Base-by-base conservation (phyloP, 1,284 basidiomycete genomes). In the Moniliella sp. region DNA sequence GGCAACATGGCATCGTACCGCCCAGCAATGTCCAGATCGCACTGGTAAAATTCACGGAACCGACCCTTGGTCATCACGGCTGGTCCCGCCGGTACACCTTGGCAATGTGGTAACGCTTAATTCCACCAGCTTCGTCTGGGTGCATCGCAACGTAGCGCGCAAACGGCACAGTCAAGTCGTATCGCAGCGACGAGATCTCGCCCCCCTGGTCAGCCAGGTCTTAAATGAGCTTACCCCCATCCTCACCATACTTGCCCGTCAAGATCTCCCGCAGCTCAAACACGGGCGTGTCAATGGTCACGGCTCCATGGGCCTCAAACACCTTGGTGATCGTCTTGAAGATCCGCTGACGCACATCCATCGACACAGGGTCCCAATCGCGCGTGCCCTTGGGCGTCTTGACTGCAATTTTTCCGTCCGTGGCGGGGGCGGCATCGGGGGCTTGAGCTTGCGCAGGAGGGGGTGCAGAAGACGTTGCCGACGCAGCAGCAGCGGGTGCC, bases 121-220 rank as follows among this genome's bases (percentile, higher is more conserved):
- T 70, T 39, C 42, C 65, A 13, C 62, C 62, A 43, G 70, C 71
- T 34, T 73, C 74, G 29, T 73, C 7, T 72, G 79, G 77, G 48
- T 76, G 76, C 83, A 94, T 94, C 16, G 88, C 88, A 23, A 99
- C 69, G 63, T 86, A 93, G 26, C 88, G 68, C 10, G 88, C 88
- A 33, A 97, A 77, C 4, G 88, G 88, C 12, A 69, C 86, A 14
- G 88, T 97, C 52, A 97, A 75, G 61, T 99, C 88, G 58, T 97
- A 99, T 36, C 88, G 69, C 45, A 99, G 65, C 13, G 80, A 80
- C 43, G 93, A 78, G 49, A 94, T 73, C 63, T 99, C 91, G 15
- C 91, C 88, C n/a, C 88, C 91, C 62, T 97, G 91, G 63, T 97
- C 91, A 67, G 78, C 75, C 33, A 99, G 70, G 63, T 97, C 88